A percentile compares a stretch with the other conserved stretches of the same genome.
These are phyloP conservation scores for Penicillium paradoxum DNA, from an alignment of 495 filamentous ascomycete species.

Conservation along the genomic window DNA sequence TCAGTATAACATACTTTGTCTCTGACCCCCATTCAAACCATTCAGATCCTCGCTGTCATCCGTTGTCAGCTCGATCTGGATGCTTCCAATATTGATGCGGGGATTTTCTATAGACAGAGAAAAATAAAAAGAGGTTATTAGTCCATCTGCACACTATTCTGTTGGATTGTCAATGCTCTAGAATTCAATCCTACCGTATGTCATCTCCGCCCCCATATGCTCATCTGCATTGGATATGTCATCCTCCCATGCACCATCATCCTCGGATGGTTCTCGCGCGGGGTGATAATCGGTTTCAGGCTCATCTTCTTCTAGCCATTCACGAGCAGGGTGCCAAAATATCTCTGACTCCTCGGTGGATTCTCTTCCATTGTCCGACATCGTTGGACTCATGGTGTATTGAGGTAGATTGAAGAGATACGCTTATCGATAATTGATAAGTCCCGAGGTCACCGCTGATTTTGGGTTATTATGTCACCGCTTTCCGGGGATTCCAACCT, in stretches of 20 bases:
- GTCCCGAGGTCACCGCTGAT: conserved; percentile 12
- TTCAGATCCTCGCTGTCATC: conserved; percentile 40
- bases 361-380: conserved; percentile 6
- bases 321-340: conserved; percentile 35
- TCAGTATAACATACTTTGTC: conserved; percentile 5
- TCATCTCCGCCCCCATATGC: conserved; percentile 40
- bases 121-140: conserved; percentile 18
- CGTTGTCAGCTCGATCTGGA: conserved; percentile 45
- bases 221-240: conserved; percentile 42
- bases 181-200: conserved; percentile 35
- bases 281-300: conserved; percentile 20
- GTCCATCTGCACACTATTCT: conserved; percentile 16
- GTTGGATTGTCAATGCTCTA: conserved; percentile 19
- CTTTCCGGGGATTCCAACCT: too few relatives aligned
- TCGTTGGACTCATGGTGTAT: conserved; percentile 13
- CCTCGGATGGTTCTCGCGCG: conserved; percentile 9
- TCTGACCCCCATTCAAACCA: conserved; percentile 19
- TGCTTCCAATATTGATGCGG: conserved; percentile 36
- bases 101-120: conserved; percentile 25
- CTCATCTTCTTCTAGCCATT: conserved; percentile 41
- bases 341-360: conserved; percentile 2
- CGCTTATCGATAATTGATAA: conserved; percentile 26
- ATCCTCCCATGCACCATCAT: conserved; percentile 18
- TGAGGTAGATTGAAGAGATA: conserved; percentile 11
- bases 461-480: conserved; percentile 12